Evolutionary conservation across 1,284 basidiomycete genomes (phyloP).

Genomic region (Ustilago cynodontis): DNA sequence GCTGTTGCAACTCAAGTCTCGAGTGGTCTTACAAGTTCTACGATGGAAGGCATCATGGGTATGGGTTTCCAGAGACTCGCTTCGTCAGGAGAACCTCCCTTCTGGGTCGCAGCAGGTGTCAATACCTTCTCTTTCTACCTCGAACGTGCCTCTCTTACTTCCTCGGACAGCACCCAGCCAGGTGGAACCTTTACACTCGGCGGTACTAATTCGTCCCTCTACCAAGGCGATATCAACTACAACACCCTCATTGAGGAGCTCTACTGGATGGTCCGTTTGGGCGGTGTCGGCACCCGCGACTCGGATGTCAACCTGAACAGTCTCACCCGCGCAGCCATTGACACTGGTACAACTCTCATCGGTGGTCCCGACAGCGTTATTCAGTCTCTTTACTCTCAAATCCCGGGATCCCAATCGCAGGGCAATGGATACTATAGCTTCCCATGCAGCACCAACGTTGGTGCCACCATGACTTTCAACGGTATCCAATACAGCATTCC

Average conservation of each 20-base stretch:
- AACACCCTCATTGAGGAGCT: constrained; percentile 39
- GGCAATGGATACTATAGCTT: constrained; percentile 61
- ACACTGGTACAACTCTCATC: constrained; percentile 66
- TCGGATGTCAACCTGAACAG: constrained; percentile 29
- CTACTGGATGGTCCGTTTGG: constrained; percentile 61
- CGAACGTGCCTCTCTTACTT: constrained; percentile 32
- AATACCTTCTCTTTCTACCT: constrained; percentile 61
- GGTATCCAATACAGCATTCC: constrained; percentile 53
- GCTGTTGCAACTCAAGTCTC: constrained; percentile 55
- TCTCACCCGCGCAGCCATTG: constrained; percentile 56
- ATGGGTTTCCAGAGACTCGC: constrained; percentile 57
- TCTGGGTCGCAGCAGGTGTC: constrained; percentile 47
- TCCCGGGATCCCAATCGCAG: constrained; percentile 46
- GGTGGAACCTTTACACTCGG: constrained; percentile 64
- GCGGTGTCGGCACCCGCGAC: constrained; percentile 36
- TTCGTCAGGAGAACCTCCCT: constrained; percentile 29
- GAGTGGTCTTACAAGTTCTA: constrained; percentile 25
- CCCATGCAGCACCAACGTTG: constrained; percentile 52
- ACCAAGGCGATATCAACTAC: constrained; percentile 55
- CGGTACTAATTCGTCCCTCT: constrained; percentile 52
- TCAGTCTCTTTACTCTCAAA: constrained; percentile 51
- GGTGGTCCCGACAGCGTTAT: constrained; percentile 59
- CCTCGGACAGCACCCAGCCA: constrained; percentile 9
- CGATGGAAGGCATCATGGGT: constrained; percentile 57
- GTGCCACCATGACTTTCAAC: constrained; percentile 59